Evolutionary conservation across 163 green algal species (phyloP), one percentile per base, ranked within the genome.

Genomic region (Scenedesmus sp.): DNA sequence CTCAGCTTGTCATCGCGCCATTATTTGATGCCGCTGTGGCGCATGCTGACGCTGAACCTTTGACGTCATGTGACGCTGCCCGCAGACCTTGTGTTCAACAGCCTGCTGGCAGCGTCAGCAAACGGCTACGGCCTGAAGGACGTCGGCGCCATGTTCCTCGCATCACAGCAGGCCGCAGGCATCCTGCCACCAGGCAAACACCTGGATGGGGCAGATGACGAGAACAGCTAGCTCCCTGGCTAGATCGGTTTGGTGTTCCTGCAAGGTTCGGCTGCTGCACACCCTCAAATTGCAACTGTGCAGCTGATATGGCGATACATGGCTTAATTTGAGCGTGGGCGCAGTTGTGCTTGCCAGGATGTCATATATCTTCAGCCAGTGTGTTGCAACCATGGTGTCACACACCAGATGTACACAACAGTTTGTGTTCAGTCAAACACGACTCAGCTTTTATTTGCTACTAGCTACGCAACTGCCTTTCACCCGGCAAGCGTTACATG

Each of bases 141-240:
- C 51, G 95, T 94, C 89, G 93, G 92, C 49, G 89, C 90, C 22
- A 91, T 96, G 53, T 40, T 90, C n/a, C 56, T 95, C 26, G 40
- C 93, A 0, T 68, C 91, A 13, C 85, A 93, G 1, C 59, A 94
- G 6, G 82, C 89, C 35, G 94, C 94, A 49, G 94, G 94, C 10
- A 68, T 96, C 15, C 81, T 73, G 10, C 49, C 56, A 26, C 65
- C 82, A 26, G 85, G 68, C 43, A 65, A 53, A 33, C 89, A 89
- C 81, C 65, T 53, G 13, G 61, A 35, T n/a, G 30, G 61, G 13
- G 35, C 40, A 10, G 30, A 76, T 6, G 65, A 18, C 7, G 4
- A n/a, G 24, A 9, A 37, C 30, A 37, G 65, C 65, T 76, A 76
- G 65, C 65, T 18, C 4, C 30, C 65, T 76, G 65, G 30, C 65